A percentile compares a stretch with the other conserved stretches of the same genome.
These are phyloP conservation scores for Myxozyma neotropica DNA, from an alignment of 805 yeast species.

Conservation along the genomic window DNA sequence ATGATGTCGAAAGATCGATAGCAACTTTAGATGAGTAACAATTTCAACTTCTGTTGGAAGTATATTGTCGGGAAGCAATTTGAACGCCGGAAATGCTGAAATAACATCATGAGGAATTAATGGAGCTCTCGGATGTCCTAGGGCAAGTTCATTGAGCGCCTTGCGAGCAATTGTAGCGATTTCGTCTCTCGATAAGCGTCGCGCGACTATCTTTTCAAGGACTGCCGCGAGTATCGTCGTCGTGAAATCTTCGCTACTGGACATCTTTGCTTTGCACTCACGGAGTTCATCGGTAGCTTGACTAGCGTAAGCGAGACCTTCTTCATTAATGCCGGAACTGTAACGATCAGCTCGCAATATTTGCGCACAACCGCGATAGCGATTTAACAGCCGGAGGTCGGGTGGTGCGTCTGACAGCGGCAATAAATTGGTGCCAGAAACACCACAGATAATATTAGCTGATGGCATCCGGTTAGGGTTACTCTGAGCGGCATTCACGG, in stretches of 20 bases:
- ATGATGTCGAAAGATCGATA: background rate
- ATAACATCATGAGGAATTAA: background rate
- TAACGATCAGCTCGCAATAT: too few relatives aligned
- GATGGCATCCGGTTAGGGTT: too few relatives aligned
- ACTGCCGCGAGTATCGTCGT: constrained; percentile 1
- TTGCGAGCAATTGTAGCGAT: background rate
- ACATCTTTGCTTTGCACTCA: background rate
- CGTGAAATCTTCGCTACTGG: background rate
- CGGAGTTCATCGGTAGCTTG: background rate
- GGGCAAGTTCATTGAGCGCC: background rate
- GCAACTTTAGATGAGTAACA: constrained; percentile 10
- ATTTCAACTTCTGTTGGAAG: constrained; percentile 11
- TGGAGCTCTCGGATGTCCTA: background rate
- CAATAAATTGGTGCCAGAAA: too few relatives aligned
- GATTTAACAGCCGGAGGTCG: too few relatives aligned
- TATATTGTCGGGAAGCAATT: background rate
- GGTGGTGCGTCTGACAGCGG: too few relatives aligned
- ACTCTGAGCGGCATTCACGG: too few relatives aligned
- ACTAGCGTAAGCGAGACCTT: too few relatives aligned
- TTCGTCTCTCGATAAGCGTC: background rate
- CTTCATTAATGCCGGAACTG: too few relatives aligned
- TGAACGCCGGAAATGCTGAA: background rate
- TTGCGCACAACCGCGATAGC: too few relatives aligned
- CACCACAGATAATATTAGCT: too few relatives aligned
- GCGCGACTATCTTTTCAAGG: background rate